Conservation (phyloP, 2,329 filamentous ascomycete species). For the Fusarium proliferatum region DNA sequence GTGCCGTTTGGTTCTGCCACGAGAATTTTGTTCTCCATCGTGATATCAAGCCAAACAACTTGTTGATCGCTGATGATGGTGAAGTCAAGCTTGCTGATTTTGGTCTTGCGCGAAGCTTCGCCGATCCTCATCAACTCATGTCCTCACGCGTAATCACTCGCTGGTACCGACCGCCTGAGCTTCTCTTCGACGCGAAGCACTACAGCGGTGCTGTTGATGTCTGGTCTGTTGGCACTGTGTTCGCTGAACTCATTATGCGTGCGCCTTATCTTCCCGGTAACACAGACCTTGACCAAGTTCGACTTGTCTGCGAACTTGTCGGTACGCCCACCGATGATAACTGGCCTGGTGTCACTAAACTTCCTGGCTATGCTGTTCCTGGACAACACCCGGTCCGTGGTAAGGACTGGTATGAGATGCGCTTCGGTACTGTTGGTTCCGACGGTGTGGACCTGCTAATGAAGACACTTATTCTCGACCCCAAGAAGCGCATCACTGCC, state of each 20-base stretch:
- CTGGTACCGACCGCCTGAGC: constrained; percentile 94
- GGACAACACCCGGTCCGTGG: constrained; percentile 71
- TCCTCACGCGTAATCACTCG: constrained; percentile 94
- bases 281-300: constrained; percentile 87
- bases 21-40: constrained; percentile 93
- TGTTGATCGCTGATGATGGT: constrained; percentile 92
- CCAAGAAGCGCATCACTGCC: constrained; percentile 83
- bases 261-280: constrained; percentile 86
- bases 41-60: constrained; percentile 99
- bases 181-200: constrained; percentile 89
- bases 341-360: constrained; percentile 89
- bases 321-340: constrained; percentile 94
- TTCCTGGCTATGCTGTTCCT: constrained; percentile 83
- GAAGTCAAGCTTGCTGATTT: constrained; percentile 98
- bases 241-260: constrained; percentile 88
- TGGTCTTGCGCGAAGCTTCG: constrained; percentile 88
- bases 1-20: constrained; percentile 96
- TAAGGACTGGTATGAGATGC: constrained; percentile 77
- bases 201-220: constrained; percentile 93
- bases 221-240: constrained; percentile 93
- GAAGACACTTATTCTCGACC: constrained; percentile 86
- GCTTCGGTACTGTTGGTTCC: constrained; percentile 83
- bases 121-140: constrained; percentile 90
- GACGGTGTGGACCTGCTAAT: constrained; percentile 90
- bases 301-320: constrained; percentile 83